Percentiles rank a stretch among this genome's conserved stretches.
Evolutionary conservation across 2,329 filamentous ascomycete genomes (phyloP).

Genomic region (Aspergillus hortae): DNA sequence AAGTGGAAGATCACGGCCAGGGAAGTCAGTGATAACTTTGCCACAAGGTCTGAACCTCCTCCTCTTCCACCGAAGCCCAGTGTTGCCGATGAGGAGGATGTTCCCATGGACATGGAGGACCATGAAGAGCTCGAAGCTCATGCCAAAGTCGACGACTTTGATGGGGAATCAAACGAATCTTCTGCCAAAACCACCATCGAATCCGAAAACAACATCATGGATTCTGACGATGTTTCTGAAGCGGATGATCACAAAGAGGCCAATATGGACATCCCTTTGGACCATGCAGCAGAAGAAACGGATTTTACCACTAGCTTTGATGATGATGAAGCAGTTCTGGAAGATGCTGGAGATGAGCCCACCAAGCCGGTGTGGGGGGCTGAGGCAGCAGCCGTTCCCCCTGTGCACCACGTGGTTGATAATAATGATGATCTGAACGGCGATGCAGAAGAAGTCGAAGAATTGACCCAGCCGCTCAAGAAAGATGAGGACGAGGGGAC

Average conservation of each 20-base stretch:
- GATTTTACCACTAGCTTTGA: neutral
- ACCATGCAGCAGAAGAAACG: neutral
- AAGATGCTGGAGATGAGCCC: neutral
- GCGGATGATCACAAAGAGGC: neutral
- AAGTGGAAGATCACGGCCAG: constrained; percentile 75
- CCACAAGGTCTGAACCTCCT: constrained; percentile 52
- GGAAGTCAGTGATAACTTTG: constrained; percentile 76
- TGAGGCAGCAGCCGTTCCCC: constrained; percentile 50
- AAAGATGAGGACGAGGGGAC: neutral
- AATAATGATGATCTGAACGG: neutral
- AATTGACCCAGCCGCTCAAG: neutral
- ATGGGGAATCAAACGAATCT: constrained; percentile 3
- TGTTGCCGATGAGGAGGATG: constrained; percentile 9
- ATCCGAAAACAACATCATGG: neutral
- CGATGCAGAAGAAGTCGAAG: neutral
- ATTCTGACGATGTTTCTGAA: constrained; percentile 2
- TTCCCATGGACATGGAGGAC: constrained; percentile 9
- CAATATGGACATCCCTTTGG: neutral
- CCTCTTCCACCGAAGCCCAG: constrained; percentile 29
- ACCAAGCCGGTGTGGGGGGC: constrained; percentile 46
- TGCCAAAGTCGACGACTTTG: neutral
- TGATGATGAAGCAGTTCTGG: neutral
- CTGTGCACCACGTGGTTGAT: constrained; percentile 29
- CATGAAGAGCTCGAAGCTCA: neutral
- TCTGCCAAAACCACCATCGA: constrained; percentile 7